Evolutionary conservation across 345 rosid genomes (phyloP).

Genomic region (Gynandropsis gynandra): DNA sequence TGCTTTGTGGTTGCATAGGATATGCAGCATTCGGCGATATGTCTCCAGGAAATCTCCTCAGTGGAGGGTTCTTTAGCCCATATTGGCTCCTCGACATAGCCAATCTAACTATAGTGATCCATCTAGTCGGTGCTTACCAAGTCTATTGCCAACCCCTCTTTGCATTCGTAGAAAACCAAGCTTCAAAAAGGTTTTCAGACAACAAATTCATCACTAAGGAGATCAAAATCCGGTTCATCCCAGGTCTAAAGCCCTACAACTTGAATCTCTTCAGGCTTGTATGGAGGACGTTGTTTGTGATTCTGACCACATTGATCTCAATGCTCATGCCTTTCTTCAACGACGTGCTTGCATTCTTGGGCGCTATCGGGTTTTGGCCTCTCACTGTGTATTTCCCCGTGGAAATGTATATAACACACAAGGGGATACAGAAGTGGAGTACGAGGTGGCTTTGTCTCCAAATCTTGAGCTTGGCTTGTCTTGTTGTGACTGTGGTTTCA

Average conservation of each 20-base stretch:
- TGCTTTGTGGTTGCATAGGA: conserved; percentile 84
- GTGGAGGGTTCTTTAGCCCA: conserved; percentile 71
- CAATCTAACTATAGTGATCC: conserved; percentile 68
- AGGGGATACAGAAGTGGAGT: conserved; percentile 67
- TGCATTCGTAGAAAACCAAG: conserved; percentile 63
- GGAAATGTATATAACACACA: conserved; percentile 76
- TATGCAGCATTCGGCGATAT: conserved; percentile 84
- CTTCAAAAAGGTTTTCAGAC: conserved; percentile 42
- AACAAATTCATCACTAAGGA: conserved; percentile 52
- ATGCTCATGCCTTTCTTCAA: conserved; percentile 91
- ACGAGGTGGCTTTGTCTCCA: conserved; percentile 68
- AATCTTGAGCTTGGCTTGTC: conserved; percentile 66
- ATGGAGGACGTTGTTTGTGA: conserved; percentile 84
- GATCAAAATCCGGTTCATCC: conserved; percentile 37
- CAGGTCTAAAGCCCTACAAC: conserved; percentile 33
- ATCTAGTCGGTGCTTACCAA: conserved; percentile 88
- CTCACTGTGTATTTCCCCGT: conserved; percentile 82
- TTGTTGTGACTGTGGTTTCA: conserved; percentile 59
- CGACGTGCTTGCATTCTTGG: conserved; percentile 71
- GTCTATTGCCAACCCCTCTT: conserved; percentile 86
- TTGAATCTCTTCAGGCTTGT: conserved; percentile 70
- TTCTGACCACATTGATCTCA: conserved; percentile 57
- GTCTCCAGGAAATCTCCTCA: conserved; percentile 73
- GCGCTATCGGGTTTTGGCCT: conserved; percentile 94
- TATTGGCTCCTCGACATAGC: conserved; percentile 91